Base-by-base conservation (phyloP, 257 asterid species). In the Solanum acaule region DNA sequence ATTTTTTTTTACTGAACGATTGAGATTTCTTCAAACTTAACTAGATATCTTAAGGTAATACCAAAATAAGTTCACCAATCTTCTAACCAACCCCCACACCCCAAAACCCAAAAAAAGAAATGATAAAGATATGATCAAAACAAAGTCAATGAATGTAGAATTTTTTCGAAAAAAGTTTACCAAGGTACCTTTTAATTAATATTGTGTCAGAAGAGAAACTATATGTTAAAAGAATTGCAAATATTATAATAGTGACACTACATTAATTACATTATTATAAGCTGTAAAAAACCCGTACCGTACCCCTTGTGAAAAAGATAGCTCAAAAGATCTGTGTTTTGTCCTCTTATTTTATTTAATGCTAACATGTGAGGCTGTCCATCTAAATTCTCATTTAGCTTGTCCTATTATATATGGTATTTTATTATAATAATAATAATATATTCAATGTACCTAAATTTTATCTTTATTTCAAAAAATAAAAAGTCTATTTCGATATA, bases 271-370 rank as follows among this genome's bases (percentile, higher is more conserved):
- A 16, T 15, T 46, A 81, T 27, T 44, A 10, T 78, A 78, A 78
- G 12, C n/a, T 8, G 79, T 72, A 33, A 33, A 72, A 35, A 35
- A 7, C 25, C 25, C 85, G 65, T 44, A 25, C 67, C 10, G 67
- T 46, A 27, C 20, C n/a, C 85, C 68, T 29, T 16, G 16, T 81
- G 86, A 59, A 75, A 85, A 31, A 73, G 85, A 77, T 67, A 31
- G 82, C 38, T 33, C 52, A 23, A 42, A 75, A 90, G 83, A 88
- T 86, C 75, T 86, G 31, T 86, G 22, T 40, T 88, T 88, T 88
- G 86, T 88, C 83, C 18, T 81, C 52, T 42, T 46, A 22, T 70
- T 85, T 52, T 76, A 52, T 78, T 85, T 68, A 85, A 46, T 83
- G 38, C 27, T 12, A 65, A 12, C 84, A 49, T 89, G 42, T 81